Percentiles rank a stretch among this genome's conserved stretches.
Conservation (phyloP, 441 rosid species). For the Euphorbia schlechtendalii region DNA sequence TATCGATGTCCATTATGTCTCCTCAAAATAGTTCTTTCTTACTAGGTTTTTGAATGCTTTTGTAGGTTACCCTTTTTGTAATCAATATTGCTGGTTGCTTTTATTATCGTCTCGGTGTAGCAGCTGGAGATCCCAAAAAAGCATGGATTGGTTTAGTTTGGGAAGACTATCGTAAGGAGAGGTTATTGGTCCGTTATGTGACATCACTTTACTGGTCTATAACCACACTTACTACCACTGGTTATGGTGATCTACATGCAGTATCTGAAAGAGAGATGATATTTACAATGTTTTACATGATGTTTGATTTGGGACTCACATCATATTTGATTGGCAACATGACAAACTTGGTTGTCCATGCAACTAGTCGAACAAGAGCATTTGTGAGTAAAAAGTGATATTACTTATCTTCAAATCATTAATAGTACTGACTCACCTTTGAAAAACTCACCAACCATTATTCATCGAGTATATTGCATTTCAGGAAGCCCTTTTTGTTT, state of each 20-base stretch:
- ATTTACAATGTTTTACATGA: slow-evolving; percentile 50
- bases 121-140: slow-evolving; percentile 33
- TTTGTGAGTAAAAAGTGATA: slow-evolving; percentile 48
- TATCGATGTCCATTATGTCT: background rate
- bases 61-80: slow-evolving; percentile 76
- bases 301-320: slow-evolving; percentile 63
- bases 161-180: slow-evolving; percentile 29
- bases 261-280: slow-evolving; percentile 55
- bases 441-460: background rate
- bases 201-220: slow-evolving; percentile 77
- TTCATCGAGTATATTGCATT: background rate
- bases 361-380: slow-evolving; percentile 67
- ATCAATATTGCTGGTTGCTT: slow-evolving; percentile 71
- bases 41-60: slow-evolving; percentile 7
- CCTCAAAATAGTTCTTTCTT: slow-evolving; percentile 3
- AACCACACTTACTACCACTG: slow-evolving; percentile 68
- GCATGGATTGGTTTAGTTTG: slow-evolving; percentile 56
- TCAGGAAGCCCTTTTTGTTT: background rate
- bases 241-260: slow-evolving; percentile 85
- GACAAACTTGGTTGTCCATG: slow-evolving; percentile 84
- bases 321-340: slow-evolving; percentile 80
- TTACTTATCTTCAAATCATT: background rate
- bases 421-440: background rate
- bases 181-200: slow-evolving; percentile 38
- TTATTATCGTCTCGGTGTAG: slow-evolving; percentile 48